Evolutionary conservation across 2,329 filamentous ascomycete genomes (phyloP).

Genomic region (Cadophora gregata): DNA sequence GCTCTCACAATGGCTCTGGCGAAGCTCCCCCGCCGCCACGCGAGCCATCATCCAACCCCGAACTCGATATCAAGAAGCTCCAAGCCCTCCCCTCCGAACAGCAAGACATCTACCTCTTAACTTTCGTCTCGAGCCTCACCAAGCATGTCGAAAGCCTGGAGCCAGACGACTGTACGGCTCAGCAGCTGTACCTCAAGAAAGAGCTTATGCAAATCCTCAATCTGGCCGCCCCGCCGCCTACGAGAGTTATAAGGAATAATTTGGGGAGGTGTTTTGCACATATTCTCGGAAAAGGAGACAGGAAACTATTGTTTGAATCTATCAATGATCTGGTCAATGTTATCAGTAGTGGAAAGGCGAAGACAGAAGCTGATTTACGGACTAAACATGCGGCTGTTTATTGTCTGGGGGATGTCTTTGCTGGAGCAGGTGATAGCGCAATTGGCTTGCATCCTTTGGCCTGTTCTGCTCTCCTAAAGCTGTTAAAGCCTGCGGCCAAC

Average conservation of each 20-base stretch:
- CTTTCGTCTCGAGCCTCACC: constrained; percentile 81
- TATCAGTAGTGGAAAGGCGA: constrained; percentile 74
- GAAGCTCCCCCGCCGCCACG: constrained; percentile 45
- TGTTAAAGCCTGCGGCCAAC: constrained; percentile 78
- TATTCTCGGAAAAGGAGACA: constrained; percentile 83
- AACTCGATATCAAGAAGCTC: constrained; percentile 90
- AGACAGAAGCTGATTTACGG: constrained; percentile 76
- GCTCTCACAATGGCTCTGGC: constrained; percentile 44
- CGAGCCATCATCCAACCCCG: constrained; percentile 61
- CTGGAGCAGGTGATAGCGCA: constrained; percentile 90
- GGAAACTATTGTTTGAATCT: constrained; percentile 91
- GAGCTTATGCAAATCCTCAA: constrained; percentile 94
- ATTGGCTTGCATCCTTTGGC: constrained; percentile 81
- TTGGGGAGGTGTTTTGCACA: constrained; percentile 83
- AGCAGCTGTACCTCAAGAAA: constrained; percentile 92
- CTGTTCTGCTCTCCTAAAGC: constrained; percentile 74
- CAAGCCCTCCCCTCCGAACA: constrained; percentile 90
- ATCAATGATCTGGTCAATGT: constrained; percentile 85
- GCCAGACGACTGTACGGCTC: constrained; percentile 80
- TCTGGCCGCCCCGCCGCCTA: constrained; percentile 79
- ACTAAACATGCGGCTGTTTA: constrained; percentile 86
- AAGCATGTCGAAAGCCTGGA: constrained; percentile 79
- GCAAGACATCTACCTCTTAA: constrained; percentile 92
- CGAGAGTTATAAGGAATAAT: constrained; percentile 88
- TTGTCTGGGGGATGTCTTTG: constrained; percentile 88